Evolutionary conservation across 352 stramenopile genomes (phyloP), one percentile per base, ranked within the genome.

Genomic region (Bremia lactucae): DNA sequence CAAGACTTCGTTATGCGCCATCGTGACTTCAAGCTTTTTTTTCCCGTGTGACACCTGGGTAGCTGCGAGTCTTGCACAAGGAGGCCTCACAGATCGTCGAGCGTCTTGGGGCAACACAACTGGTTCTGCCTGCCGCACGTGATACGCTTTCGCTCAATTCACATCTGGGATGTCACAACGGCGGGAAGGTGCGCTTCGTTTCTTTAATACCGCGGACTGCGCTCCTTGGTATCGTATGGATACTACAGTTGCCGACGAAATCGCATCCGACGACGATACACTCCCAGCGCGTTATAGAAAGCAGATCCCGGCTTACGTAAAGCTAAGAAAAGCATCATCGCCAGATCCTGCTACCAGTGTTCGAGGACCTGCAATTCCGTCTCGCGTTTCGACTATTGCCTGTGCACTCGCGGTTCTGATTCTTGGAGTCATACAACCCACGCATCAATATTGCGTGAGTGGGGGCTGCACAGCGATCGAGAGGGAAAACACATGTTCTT

Each of bases 311-410:
- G 23, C 15, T 11, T 18, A 31, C 13, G 31, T 48, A 11, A 31
- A 18, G 13, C 24, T 24, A 11, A 11, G n/a, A 29, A 9, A 48
- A 40, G 41, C 28, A 24, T 21, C 21, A 40, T 22, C 41, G 14
- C 18, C 23, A 40, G 31, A 34, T 48, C 6, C 18, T 48, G 6
- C 28, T 40, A 22, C 42, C 42, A 7, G 19, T 49, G 6, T 46
- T 46, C 18, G 40, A 22, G 29, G 40, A 47, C 29, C 29, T 47
- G 6, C 29, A 39, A 19, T 47, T 28, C 6, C 24, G 10, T 28
- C n/a, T 28, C 6, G 24, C 40, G 6, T 46, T 46, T 19, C 28
- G 40, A 22, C 40, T 47, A 22, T 29, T 47, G 16, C 40, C 40
- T 9, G 40, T 47, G 7, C 40, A 29, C 10, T n/a, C 40, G 2